Percentiles rank a stretch among this genome's conserved stretches.
These are phyloP conservation scores for Xylaria venustula DNA, from an alignment of 495 filamentous ascomycete genomes.

Conservation along the genomic window DNA sequence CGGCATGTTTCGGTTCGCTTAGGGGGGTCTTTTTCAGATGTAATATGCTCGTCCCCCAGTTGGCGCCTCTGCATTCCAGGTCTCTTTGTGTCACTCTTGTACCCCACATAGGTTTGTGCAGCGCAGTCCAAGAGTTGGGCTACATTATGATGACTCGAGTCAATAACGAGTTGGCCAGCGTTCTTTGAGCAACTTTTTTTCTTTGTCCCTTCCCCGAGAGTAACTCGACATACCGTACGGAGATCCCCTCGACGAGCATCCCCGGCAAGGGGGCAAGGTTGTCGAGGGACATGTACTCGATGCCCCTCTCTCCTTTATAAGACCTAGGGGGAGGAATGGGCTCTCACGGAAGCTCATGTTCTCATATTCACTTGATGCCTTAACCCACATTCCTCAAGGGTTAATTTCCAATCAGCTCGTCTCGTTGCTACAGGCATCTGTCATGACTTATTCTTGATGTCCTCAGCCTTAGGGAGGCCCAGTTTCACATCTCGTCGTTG, in stretches of 20 bases:
- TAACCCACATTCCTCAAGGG: slow-evolving; percentile 29
- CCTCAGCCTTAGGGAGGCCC: slow-evolving; percentile 27
- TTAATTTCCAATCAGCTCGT: slow-evolving; percentile 18
- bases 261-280: slow-evolving; percentile 3
- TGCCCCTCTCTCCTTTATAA: slow-evolving; percentile 26
- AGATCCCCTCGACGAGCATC: slow-evolving; percentile 6
- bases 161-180: slow-evolving; percentile 27
- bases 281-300: slow-evolving; percentile 13
- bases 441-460: slow-evolving; percentile 25
- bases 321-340: slow-evolving; percentile 16
- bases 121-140: slow-evolving; percentile 10
- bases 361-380: slow-evolving; percentile 22
- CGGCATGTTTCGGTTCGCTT: too few relatives aligned
- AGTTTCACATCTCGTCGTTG: slow-evolving; percentile 31
- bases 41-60: slow-evolving; percentile 15
- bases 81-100: slow-evolving; percentile 24
- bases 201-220: slow-evolving; percentile 21
- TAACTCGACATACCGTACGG: slow-evolving; percentile 14
- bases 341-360: slow-evolving; percentile 2
- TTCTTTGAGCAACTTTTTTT: slow-evolving; percentile 24
- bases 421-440: slow-evolving; percentile 27
- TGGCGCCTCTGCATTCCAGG: slow-evolving; percentile 30
- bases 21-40: too few relatives aligned
- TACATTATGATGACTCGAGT: slow-evolving; percentile 29
- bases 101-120: slow-evolving; percentile 7